These are phyloP conservation scores for Fusarium coicis DNA, from an alignment of 2,329 filamentous ascomycete genomes.

Conservation along the genomic window DNA sequence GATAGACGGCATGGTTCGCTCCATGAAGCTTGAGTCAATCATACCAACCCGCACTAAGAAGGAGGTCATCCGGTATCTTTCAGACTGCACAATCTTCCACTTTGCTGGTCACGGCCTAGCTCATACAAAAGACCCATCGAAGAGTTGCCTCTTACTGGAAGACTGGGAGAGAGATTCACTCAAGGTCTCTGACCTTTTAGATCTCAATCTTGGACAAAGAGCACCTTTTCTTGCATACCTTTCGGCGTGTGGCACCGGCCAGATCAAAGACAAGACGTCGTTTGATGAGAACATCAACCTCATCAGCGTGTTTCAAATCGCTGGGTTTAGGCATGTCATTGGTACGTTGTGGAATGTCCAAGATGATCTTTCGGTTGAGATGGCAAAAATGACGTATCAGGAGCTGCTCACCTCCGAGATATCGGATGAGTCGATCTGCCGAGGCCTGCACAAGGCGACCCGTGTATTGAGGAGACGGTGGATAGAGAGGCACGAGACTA, in stretches of 20 bases:
- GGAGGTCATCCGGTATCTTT: neutral
- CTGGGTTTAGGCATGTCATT: neutral
- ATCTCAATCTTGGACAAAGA: neutral
- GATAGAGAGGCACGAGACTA: too few relatives aligned
- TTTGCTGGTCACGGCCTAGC: neutral
- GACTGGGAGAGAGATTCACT: neutral
- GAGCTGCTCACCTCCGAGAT: fast-evolving
- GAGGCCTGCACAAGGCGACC: neutral
- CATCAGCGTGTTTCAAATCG: neutral
- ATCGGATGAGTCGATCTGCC: neutral
- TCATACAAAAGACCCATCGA: neutral
- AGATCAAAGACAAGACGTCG: neutral
- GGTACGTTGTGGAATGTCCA: neutral
- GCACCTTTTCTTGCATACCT: constrained; percentile 2
- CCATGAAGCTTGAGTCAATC: neutral
- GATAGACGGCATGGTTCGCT: fast-evolving
- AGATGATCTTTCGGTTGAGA: neutral
- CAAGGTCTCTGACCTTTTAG: neutral
- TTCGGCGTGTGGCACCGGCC: neutral
- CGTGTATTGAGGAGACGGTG: neutral
- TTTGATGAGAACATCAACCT: constrained; percentile 4
- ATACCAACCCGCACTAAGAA: neutral
- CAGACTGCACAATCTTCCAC: neutral
- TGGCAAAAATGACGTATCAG: neutral
- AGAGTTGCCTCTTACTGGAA: neutral